A percentile compares a stretch with the other conserved stretches of the same genome.
Evolutionary conservation across 2,329 filamentous ascomycete species (phyloP).

Genomic region (Aspergillus tanneri): DNA sequence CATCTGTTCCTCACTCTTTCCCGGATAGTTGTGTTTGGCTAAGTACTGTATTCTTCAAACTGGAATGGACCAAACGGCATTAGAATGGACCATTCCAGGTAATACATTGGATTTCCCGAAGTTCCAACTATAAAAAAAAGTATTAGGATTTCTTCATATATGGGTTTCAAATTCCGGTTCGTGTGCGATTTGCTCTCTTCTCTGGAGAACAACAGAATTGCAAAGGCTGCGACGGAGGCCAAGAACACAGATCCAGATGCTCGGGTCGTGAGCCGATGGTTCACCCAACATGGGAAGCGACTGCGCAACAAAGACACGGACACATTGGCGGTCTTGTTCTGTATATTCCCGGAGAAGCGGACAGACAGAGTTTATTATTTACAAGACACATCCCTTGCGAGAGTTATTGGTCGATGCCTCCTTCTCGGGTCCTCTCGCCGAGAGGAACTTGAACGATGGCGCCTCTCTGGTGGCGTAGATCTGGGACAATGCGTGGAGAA

Average conservation of each 20-base stretch:
- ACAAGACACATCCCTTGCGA: constrained; percentile 60
- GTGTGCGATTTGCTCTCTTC: constrained; percentile 73
- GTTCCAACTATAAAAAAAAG: neutral
- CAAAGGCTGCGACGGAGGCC: constrained; percentile 34
- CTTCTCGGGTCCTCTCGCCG: constrained; percentile 62
- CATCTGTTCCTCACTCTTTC: neutral
- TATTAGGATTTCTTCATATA: too few relatives aligned
- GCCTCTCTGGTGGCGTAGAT: constrained; percentile 60
- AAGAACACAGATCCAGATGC: constrained; percentile 34
- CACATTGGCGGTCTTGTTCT: constrained; percentile 67
- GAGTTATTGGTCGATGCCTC: constrained; percentile 67
- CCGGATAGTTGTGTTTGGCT: too few relatives aligned
- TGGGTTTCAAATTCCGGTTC: constrained; percentile 60
- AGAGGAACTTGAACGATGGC: constrained; percentile 63
- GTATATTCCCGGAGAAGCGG: constrained; percentile 71
- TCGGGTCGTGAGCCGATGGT: constrained; percentile 65
- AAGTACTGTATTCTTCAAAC: too few relatives aligned
- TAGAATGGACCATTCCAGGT: neutral
- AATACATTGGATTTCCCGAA: neutral
- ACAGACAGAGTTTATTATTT: constrained; percentile 76
- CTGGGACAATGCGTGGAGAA: constrained; percentile 69
- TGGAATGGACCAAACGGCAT: neutral
- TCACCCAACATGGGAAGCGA: constrained; percentile 58
- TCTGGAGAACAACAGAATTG: constrained; percentile 54
- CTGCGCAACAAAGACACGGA: constrained; percentile 60